A percentile compares a stretch with the other conserved stretches of the same genome.
Evolutionary conservation across 1,284 basidiomycete species (phyloP).

Genomic region (Cutaneotrichosporon spelunceum): DNA sequence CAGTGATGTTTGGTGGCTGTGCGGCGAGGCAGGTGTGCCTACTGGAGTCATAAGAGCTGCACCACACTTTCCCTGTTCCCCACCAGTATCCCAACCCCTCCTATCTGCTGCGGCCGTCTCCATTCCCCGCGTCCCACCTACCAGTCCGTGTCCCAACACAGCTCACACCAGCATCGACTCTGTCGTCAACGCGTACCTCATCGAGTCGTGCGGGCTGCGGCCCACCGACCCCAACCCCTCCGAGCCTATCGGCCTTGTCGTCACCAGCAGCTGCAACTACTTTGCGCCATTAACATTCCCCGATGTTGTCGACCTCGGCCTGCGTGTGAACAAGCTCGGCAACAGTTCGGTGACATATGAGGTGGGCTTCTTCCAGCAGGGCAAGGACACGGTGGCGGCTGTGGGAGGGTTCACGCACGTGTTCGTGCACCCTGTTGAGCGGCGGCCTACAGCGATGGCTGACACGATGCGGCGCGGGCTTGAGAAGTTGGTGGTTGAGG

Average conservation of each 20-base stretch:
- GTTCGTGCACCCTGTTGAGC: slow-evolving; percentile 20
- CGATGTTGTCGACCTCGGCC: slow-evolving; percentile 22
- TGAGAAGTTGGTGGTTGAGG: slow-evolving; percentile 5
- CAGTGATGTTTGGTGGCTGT: no score
- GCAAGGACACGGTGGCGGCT: slow-evolving; percentile 13
- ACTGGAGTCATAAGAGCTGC: no score
- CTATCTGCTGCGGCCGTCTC: no score
- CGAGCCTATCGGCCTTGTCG: slow-evolving; percentile 25
- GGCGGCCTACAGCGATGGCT: slow-evolving; percentile 19
- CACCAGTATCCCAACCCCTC: background rate
- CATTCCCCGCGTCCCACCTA: slow-evolving; percentile 7
- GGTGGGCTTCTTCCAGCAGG: slow-evolving; percentile 18
- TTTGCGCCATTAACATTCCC: slow-evolving; percentile 21
- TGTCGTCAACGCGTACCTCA: slow-evolving; percentile 23
- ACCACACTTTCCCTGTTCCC: background rate
- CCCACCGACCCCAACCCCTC: slow-evolving; percentile 15
- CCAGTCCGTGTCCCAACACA: background rate
- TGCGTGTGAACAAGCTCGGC: slow-evolving; percentile 23
- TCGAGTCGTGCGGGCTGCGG: slow-evolving; percentile 21
- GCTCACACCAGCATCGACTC: slow-evolving; percentile 24
- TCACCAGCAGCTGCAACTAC: slow-evolving; percentile 22
- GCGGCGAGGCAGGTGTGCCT: no score
- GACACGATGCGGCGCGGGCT: slow-evolving; percentile 18
- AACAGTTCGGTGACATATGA: slow-evolving; percentile 23
- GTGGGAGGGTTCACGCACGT: slow-evolving; percentile 26